Evolutionary conservation across 805 yeast species (phyloP).

Genomic region (Candida ponderosae): DNA sequence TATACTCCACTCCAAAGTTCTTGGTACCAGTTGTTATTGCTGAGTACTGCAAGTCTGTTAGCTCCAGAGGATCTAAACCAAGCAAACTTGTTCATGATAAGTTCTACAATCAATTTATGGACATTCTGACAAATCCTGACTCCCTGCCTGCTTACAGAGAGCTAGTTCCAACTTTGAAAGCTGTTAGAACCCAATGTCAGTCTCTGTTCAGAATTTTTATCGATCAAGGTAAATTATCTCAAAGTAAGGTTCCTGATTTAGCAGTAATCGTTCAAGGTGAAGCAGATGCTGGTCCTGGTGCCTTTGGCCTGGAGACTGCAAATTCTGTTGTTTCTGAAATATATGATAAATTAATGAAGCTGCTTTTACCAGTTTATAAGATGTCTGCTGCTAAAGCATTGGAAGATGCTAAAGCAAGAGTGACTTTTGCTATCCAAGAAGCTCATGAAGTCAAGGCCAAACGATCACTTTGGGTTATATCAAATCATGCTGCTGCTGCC

Average conservation of each 20-base stretch:
- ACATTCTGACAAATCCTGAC: conserved; percentile 34
- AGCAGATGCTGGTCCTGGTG: conserved; percentile 87
- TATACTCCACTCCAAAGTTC: conserved; percentile 68
- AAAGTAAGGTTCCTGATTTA: conserved; percentile 65
- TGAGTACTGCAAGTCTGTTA: conserved; percentile 44
- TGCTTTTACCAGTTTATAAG: conserved; percentile 61
- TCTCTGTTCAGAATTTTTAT: conserved; percentile 73
- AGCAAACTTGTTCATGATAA: conserved; percentile 19
- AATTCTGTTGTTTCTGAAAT: conserved; percentile 57
- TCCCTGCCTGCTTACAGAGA: conserved; percentile 63
- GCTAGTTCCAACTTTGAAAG: conserved; percentile 75
- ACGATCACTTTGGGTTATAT: conserved; percentile 53
- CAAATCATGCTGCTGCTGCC: conserved; percentile 72
- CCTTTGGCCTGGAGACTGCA: conserved; percentile 76
- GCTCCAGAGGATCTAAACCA: conserved; percentile 10
- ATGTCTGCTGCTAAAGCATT: conserved; percentile 64
- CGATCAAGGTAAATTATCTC: conserved; percentile 66
- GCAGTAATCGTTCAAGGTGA: conserved; percentile 94
- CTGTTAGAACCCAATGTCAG: conserved; percentile 81
- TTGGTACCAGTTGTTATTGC: conserved; percentile 62
- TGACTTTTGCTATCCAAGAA: conserved; percentile 57
- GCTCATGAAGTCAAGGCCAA: conserved; percentile 45
- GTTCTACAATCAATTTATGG: conserved; percentile 22
- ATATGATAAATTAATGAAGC: conserved; percentile 55
- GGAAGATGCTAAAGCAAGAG: conserved; percentile 71